These are phyloP conservation scores for Lactarius sanguifluus DNA, from an alignment of 768 basidiomycete genomes.

Conservation along the genomic window DNA sequence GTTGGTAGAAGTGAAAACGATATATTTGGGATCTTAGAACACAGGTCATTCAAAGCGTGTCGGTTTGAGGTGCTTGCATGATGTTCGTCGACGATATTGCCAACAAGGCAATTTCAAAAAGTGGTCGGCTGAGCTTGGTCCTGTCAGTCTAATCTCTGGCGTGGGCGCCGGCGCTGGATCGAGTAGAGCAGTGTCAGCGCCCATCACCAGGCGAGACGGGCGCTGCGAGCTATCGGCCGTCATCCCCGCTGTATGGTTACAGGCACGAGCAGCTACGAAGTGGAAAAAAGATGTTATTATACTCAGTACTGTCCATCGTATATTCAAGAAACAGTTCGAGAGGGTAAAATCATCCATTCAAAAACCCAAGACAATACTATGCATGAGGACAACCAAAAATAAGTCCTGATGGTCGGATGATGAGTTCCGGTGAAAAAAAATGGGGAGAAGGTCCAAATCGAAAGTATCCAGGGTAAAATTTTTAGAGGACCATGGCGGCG, in stretches of 20 bases:
- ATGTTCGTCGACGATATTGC: too few relatives aligned
- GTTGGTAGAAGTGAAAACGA: too few relatives aligned
- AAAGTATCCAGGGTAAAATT: neutral
- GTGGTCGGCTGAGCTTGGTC: neutral
- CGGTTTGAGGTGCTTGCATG: too few relatives aligned
- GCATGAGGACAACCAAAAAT: neutral
- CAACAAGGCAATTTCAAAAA: neutral
- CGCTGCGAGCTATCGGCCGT: neutral
- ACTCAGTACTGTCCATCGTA: conserved; percentile 18
- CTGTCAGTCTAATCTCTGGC: too few relatives aligned
- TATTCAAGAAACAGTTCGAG: conserved; percentile 9
- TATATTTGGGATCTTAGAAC: too few relatives aligned
- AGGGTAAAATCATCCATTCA: conserved; percentile 5
- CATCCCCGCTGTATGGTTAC: neutral
- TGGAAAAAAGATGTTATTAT: conserved; percentile 3
- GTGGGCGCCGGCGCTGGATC: neutral
- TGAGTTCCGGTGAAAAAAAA: neutral
- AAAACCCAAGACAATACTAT: neutral
- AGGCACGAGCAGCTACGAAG: neutral
- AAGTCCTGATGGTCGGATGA: neutral
- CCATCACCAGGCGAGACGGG: neutral
- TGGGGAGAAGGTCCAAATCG: neutral
- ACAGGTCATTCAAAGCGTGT: too few relatives aligned
- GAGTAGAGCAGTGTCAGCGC: neutral
- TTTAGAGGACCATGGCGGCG: conserved; percentile 22